A percentile compares a stretch with the other conserved stretches of the same genome.
These are phyloP conservation scores for Pueraria montana DNA, from an alignment of 306 rosid species.

Conservation along the genomic window DNA sequence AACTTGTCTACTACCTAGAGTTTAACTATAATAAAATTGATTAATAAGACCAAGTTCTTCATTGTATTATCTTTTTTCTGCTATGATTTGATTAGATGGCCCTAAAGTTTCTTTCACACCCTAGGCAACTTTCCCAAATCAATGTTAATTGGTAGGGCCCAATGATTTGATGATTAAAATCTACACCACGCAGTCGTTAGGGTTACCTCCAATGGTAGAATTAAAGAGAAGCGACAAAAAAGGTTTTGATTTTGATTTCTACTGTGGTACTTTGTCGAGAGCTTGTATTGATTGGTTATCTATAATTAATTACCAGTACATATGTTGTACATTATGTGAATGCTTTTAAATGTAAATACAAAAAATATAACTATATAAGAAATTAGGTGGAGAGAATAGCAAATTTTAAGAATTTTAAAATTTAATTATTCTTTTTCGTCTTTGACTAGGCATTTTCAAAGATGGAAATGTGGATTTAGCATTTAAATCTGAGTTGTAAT, in stretches of 20 bases:
- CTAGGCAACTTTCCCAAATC: conserved; percentile 45
- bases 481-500: not conserved
- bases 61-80: conserved; percentile 37
- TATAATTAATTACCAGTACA: conserved; percentile 6
- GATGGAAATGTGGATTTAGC: not conserved
- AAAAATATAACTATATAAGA: not conserved
- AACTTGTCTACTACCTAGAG: conserved; percentile 35
- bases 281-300: not conserved
- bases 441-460: not conserved
- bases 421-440: not conserved
- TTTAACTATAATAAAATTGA: conserved; percentile 18
- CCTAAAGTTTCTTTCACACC: conserved; percentile 52
- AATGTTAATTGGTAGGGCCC: conserved; percentile 43
- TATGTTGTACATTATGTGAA: not conserved
- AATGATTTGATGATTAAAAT: conserved; percentile 44
- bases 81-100: conserved; percentile 59
- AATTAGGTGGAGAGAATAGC: not conserved
- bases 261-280: not conserved
- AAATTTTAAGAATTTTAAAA: not conserved
- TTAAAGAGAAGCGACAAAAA: not conserved
- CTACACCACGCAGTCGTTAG: not conserved
- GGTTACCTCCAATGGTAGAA: conserved; percentile 18
- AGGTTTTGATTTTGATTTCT: conserved; percentile 25
- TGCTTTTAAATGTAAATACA: not conserved
- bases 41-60: conserved; percentile 12